phyloP scores from a whole-genome alignment of 371 early-diverging fungal genomes.

The Sporodiniella umbellata region DNA sequence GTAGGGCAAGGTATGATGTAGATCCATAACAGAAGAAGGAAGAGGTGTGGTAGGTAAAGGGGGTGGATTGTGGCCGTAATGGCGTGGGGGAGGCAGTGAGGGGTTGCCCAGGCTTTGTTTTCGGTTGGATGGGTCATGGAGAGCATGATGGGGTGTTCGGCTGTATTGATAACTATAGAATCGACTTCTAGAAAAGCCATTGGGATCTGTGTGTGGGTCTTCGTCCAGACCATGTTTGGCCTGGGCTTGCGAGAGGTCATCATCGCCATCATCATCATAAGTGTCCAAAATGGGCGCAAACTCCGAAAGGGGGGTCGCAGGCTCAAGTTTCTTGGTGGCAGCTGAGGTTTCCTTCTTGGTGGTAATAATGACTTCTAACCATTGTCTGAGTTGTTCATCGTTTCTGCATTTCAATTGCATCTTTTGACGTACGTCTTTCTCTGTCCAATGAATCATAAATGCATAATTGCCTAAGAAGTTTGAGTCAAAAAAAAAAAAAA shows the following conservation, averaged over 20 bases:
- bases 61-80: conserved; percentile 29
- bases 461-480: conserved; percentile 23
- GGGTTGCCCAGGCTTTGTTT: conserved; percentile 8
- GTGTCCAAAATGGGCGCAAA: conserved; percentile 4
- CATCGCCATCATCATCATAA: conserved; percentile 33
- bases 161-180: conserved; percentile 17
- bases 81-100: conserved; percentile 3
- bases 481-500: too few species aligned
- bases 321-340: conserved; percentile 26
- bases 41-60: conserved; percentile 46
- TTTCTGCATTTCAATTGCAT: conserved; percentile 88
- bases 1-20: conserved; percentile 27
- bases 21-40: conserved; percentile 8
- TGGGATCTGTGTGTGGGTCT: conserved; percentile 1
- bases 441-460: conserved; percentile 33
- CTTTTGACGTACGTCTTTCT: conserved; percentile 65
- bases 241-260: conserved; percentile 5
- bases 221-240: background rate
- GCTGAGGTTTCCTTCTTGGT: conserved; percentile 54
- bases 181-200: conserved; percentile 4
- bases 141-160: conserved; percentile 2
- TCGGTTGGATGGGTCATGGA: conserved; percentile 6
- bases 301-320: conserved; percentile 20
- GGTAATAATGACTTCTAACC: conserved; percentile 70
- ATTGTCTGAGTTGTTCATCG: conserved; percentile 85